Evolutionary conservation across 208 protist species (phyloP), one percentile per base, ranked within the genome.

Genomic region (Leishmania mexicana): DNA sequence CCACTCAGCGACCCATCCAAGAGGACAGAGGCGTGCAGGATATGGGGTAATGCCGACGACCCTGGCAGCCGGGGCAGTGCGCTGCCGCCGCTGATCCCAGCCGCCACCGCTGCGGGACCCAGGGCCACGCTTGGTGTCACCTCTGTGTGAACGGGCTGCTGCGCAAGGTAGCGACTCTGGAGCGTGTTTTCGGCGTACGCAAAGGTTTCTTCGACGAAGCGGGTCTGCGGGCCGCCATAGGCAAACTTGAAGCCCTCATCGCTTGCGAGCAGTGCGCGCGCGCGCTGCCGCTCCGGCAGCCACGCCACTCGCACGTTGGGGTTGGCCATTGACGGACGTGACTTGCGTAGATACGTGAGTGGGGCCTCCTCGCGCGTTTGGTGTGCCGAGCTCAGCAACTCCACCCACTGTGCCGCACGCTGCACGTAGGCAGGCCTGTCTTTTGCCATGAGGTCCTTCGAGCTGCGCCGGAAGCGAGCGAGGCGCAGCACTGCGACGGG

Each of bases 271-370:
- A 97, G 85, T n/a, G 86, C 72, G 82, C 86, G 82, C n/a, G 62
- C 51, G 3, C 76, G 87, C 62, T 83, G 85, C 70, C 79, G 90
- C 87, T 92, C 84, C 40, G 90, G 86, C 74, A 95, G 74, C 87
- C 89, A 95, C 47, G 93, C 95, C 10, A 97, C 93, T 19, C 95
- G 95, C 17, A 97, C 89, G 80, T 94, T 93, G 24, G 84, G 58
- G 83, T 94, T 96, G n/a, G 91, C 90, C 62, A 89, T 38, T 8
- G 92, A 87, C 5, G 93, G 89, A 49, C 87, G 85, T 1, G 93
- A 96, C 83, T 97, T 97, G 58, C 89, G 88, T 76, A 97, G 87
- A 81, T 97, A 97, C 35, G 93, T 89, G 51, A 97, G 87, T 57
- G 95, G 95, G 21, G 76, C 88, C 75, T 96, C 93, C 72, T 95